Conservation (phyloP, 495 filamentous ascomycete species). For the Geopyxis carbonaria region DNA sequence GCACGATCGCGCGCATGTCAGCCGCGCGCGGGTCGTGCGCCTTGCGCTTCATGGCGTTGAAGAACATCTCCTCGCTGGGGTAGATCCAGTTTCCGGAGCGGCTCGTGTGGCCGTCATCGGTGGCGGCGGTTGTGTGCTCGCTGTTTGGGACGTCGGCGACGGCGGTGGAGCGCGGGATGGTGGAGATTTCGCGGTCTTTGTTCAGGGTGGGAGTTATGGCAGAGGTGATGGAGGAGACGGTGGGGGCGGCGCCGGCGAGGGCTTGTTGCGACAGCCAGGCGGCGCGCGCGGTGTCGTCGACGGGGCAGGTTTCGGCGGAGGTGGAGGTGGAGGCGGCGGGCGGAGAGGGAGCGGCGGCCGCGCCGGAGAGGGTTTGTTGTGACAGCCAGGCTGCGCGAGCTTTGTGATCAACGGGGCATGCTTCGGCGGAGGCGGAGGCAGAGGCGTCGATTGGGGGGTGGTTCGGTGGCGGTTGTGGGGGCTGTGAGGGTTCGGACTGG, state of each 20-base stretch:
- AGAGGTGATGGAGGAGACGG: constrained; percentile 23
- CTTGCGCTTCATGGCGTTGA: constrained; percentile 84
- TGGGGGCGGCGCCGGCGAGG: constrained; percentile 17
- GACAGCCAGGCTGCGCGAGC: constrained; percentile 1
- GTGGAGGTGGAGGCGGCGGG: constrained; percentile 1
- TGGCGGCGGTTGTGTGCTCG: constrained; percentile 25
- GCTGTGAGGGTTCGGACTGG: neutral
- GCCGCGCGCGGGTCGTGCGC: constrained; percentile 38
- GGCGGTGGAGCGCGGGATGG: constrained; percentile 52
- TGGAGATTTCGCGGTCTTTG: constrained; percentile 58
- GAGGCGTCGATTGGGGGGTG: too few species aligned
- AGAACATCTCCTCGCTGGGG: constrained; percentile 89
- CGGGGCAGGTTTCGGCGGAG: constrained; percentile 47
- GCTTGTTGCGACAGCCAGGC: constrained; percentile 46
- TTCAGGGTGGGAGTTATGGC: constrained; percentile 28
- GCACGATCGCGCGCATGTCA: constrained; percentile 79
- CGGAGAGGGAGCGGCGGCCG: neutral
- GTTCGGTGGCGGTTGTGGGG: neutral
- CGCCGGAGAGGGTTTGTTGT: constrained; percentile 1
- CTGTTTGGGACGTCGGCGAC: constrained; percentile 25
- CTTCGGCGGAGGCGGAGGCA: too few species aligned
- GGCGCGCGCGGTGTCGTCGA: constrained; percentile 72
- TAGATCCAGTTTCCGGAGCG: constrained; percentile 95
- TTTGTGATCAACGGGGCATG: constrained; percentile 2
- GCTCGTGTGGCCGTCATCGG: constrained; percentile 22